Evolutionary conservation across 192 early-diverging fungal species (phyloP).

Genomic region (Mortierella antarctica): DNA sequence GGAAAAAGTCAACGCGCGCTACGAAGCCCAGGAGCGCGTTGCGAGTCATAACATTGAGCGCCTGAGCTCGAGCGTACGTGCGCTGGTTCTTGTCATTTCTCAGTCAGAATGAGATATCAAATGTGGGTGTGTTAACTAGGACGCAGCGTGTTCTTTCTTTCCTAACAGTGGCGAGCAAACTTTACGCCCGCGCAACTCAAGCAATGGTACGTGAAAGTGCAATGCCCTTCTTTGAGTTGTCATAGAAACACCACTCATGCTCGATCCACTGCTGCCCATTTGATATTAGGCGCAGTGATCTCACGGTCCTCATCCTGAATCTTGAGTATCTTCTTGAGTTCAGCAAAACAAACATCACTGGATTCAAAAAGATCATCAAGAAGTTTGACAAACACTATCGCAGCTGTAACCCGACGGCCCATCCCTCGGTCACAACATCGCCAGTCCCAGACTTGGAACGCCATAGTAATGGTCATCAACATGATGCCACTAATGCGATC

Average conservation of each 20-base stretch:
- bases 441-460: slow-evolving; percentile 16
- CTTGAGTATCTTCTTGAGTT: slow-evolving; percentile 63
- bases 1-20: slow-evolving; percentile 64
- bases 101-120: background rate
- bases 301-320: slow-evolving; percentile 48
- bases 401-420: slow-evolving; percentile 10
- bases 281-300: slow-evolving; percentile 20
- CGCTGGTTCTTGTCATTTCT: background rate
- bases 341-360: slow-evolving; percentile 67
- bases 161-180: slow-evolving; percentile 38
- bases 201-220: slow-evolving; percentile 29
- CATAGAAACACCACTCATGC: background rate
- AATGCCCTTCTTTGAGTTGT: background rate
- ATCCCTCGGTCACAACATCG: slow-evolving; percentile 14
- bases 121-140: background rate
- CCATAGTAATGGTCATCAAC: background rate
- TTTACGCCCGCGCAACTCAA: slow-evolving; percentile 45
- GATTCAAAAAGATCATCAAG: slow-evolving; percentile 73
- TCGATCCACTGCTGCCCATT: background rate
- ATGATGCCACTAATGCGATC: slow-evolving; percentile 1
- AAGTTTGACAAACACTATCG: slow-evolving; percentile 67
- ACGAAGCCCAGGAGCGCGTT: slow-evolving; percentile 52
- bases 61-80: slow-evolving; percentile 45
- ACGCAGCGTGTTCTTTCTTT: background rate
- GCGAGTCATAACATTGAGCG: slow-evolving; percentile 47